A percentile compares a stretch with the other conserved stretches of the same genome.
Evolutionary conservation across 371 early-diverging fungal species (phyloP).

Genomic region (Lichtheimia ornata): DNA sequence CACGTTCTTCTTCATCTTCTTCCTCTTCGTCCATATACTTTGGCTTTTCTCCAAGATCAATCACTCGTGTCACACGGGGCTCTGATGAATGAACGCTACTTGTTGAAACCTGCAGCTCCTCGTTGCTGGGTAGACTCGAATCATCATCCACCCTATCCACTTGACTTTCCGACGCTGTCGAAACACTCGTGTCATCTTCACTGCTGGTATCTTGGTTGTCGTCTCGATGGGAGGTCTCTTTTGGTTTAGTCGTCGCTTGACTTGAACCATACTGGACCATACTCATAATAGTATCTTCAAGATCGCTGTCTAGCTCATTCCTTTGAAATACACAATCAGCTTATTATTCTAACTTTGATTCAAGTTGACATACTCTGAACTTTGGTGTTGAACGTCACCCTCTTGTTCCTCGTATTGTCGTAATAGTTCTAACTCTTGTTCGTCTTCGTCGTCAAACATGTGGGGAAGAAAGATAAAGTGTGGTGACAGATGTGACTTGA

Average conservation of each 20-base stretch:
- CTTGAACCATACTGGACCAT: conserved; percentile 5
- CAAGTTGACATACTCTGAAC: conserved; percentile 4
- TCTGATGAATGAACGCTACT: neutral
- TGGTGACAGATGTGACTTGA: too few relatives aligned
- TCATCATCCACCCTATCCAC: neutral
- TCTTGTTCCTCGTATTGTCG: conserved; percentile 9
- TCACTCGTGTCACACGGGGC: conserved; percentile 8
- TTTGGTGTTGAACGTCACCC: neutral
- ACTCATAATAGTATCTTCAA: conserved; percentile 8
- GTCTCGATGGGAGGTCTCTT: neutral
- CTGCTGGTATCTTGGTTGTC: neutral
- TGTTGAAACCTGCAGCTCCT: neutral
- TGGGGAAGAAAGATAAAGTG: neutral
- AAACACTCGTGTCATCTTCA: neutral
- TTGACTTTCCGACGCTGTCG: neutral
- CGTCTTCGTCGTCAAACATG: conserved; percentile 13
- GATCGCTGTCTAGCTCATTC: conserved; percentile 11
- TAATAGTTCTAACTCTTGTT: conserved; percentile 9
- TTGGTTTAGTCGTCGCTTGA: neutral
- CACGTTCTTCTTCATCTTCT: conserved; percentile 7
- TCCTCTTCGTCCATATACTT: conserved; percentile 5
- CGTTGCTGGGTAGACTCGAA: neutral
- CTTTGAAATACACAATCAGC: neutral
- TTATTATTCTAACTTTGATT: neutral
- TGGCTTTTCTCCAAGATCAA: conserved; percentile 6